Base-by-base conservation (phyloP, 371 early-diverging fungal species). In the Polyrhizophydium stewartii region DNA sequence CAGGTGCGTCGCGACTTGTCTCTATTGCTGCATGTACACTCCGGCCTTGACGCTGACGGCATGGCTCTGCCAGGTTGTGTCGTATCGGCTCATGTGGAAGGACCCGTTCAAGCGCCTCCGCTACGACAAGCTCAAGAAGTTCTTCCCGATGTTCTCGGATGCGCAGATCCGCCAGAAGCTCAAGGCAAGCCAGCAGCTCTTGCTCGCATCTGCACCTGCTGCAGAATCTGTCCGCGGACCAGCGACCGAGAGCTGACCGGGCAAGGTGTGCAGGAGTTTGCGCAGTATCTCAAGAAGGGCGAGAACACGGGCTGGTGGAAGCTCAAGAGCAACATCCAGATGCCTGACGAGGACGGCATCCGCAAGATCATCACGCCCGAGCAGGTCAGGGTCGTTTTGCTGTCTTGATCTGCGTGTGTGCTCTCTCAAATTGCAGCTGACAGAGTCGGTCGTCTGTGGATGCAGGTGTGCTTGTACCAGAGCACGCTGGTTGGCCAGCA, bases 361-460 rank as follows among this genome's bases (percentile, higher is more conserved):
- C 82, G 93, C 47, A 93, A 93, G 66, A 82, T 97, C 74, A 87
- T 98, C 0, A 96, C 97, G n/a, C 99, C 99, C 12, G 99, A 99
- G 71, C 94, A 92, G 88, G 86, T 77, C 57, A 58, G 33, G 1
- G 2, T 32, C 21, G 35, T 16, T 37, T 10, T 37, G 38, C 10
- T 10, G 38, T 6, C 10, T 37, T 16, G 7, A 16, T 16, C 7
- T 37, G 7, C 10, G 10, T 37, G 38, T 10, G 38, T 6, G 16
- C 10, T 6, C 38, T 6, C 38, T 37, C n/a, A n/a, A 10, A 37
- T 37, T 37, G 10, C 38, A 16, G 16, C 7, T 16, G 10, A 37
- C 38, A 16, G 7, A 37, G 10, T 37, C 38, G n/a, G 6, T 50
- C 33, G 5, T 32, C 59, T 22, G 21, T 35, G 10, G 6, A 35